Conservation (phyloP, 257 asterid species). For the Nicotiana knightiana region DNA sequence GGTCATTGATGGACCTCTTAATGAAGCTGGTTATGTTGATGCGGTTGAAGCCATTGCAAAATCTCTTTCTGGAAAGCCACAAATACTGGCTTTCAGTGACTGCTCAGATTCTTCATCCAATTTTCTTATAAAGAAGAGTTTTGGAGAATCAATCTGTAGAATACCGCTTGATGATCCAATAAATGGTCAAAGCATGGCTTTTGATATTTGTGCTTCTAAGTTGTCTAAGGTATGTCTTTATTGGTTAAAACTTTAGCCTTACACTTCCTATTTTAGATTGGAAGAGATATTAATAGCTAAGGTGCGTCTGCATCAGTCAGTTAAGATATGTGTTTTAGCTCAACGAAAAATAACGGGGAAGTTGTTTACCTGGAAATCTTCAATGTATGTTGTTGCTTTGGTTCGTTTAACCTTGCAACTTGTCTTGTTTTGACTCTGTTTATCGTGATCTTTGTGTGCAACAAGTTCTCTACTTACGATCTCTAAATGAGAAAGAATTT, state of each 20-base stretch:
- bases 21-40: slow-evolving; percentile 33
- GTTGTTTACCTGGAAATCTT: background rate
- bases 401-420: background rate
- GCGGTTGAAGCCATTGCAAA: slow-evolving; percentile 36
- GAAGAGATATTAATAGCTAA: background rate
- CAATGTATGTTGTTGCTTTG: background rate
- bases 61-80: slow-evolving; percentile 45
- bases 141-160: slow-evolving; percentile 27
- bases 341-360: background rate
- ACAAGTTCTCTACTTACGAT: background rate
- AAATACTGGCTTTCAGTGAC: slow-evolving; percentile 53
- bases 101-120: slow-evolving; percentile 21
- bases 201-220: background rate
- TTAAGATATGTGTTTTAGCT: background rate
- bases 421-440: background rate
- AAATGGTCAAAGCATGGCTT: background rate
- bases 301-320: background rate
- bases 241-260: background rate
- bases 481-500: background rate
- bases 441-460: background rate
- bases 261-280: background rate
- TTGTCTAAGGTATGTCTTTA: background rate
- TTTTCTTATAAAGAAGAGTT: slow-evolving; percentile 30
- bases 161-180: slow-evolving; percentile 14
- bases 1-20: slow-evolving; percentile 66